Percentiles rank a stretch among this genome's conserved stretches.
Evolutionary conservation across 2,329 filamentous ascomycete species (phyloP).

Genomic region (Fusarium annulatum): DNA sequence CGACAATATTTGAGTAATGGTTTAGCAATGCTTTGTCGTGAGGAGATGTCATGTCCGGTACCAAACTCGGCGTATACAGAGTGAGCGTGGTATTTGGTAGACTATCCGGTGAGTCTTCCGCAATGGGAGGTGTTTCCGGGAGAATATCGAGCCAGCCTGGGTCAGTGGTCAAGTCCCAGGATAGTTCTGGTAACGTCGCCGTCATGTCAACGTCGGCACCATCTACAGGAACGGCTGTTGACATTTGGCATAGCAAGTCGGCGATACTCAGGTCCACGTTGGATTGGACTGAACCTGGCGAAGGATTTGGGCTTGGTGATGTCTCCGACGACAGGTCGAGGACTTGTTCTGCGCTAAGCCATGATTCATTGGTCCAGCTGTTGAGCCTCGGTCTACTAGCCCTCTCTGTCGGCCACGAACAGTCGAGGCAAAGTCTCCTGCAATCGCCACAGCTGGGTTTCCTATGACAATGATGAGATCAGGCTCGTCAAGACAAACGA

Average conservation of each 20-base stretch:
- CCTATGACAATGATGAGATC: neutral
- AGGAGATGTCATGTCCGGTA: conserved; percentile 4
- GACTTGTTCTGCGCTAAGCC: conserved; percentile 5
- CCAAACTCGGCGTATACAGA: neutral
- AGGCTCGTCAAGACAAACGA: neutral
- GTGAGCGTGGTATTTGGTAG: neutral
- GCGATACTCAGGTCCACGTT: conserved; percentile 5
- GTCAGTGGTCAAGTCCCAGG: neutral
- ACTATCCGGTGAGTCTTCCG: neutral
- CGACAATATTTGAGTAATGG: conserved; percentile 6
- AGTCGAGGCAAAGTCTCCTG: neutral
- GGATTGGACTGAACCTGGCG: neutral
- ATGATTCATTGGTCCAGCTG: conserved; percentile 5
- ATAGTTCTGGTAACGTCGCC: neutral
- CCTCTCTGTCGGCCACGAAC: neutral
- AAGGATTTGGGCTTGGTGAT: neutral
- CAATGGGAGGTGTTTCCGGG: neutral
- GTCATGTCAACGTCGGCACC: neutral
- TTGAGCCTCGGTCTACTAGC: neutral
- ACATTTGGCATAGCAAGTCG: conserved; percentile 5
- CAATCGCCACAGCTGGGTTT: conserved; percentile 9
- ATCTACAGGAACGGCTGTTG: neutral
- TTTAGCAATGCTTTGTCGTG: conserved; percentile 1
- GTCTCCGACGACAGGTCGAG: neutral
- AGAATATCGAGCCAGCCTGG: conserved; percentile 7